Percentiles rank a stretch among this genome's conserved stretches.
These are phyloP conservation scores for Solanum pennellii DNA, from an alignment of 257 asterid genomes.

Conservation along the genomic window DNA sequence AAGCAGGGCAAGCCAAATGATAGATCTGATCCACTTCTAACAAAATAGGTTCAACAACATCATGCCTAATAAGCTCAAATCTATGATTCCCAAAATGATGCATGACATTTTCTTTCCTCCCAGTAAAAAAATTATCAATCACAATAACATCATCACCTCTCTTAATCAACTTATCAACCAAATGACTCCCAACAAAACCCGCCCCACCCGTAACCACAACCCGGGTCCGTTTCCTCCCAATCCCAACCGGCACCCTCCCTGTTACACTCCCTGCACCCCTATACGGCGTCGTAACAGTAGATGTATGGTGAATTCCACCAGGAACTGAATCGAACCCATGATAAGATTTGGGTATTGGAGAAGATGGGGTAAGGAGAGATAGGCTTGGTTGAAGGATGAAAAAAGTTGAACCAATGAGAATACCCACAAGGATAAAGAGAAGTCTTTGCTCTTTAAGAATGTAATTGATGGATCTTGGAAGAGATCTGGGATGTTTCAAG, in stretches of 20 bases:
- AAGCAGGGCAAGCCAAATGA: conserved; percentile 31
- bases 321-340: not conserved
- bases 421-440: conserved; percentile 65
- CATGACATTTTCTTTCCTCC: conserved; percentile 35
- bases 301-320: not conserved
- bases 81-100: conserved; percentile 29
- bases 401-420: conserved; percentile 67
- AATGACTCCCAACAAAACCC: conserved; percentile 34
- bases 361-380: not conserved
- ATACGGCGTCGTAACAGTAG: not conserved
- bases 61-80: conserved; percentile 28
- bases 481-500: conserved; percentile 61
- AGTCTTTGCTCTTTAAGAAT: conserved; percentile 80
- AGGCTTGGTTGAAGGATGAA: conserved; percentile 53
- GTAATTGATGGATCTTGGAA: conserved; percentile 69
- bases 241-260: conserved; percentile 22
- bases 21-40: conserved; percentile 43
- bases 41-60: conserved; percentile 36
- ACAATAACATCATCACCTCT: conserved; percentile 37
- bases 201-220: conserved; percentile 36
- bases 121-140: conserved; percentile 33
- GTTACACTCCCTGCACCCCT: not conserved
- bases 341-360: conserved; percentile 13
- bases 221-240: conserved; percentile 20
- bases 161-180: conserved; percentile 27